Evolutionary conservation across 352 stramenopile species (phyloP), one percentile per base, ranked within the genome.

Genomic region (Phytophthora quininea): DNA sequence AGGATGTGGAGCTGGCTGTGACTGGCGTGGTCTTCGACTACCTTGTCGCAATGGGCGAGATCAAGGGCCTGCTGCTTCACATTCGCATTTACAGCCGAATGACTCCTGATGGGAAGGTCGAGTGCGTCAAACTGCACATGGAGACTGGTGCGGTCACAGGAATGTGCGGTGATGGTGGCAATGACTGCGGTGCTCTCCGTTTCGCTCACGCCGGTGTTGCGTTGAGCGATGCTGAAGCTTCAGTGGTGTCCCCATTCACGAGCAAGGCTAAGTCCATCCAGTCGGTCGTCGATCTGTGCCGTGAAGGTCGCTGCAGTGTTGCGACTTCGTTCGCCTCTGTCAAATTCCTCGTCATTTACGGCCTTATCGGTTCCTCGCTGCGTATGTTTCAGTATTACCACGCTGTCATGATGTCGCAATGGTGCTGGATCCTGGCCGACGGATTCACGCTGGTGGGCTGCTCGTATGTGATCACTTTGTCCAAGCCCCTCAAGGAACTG

Each of bases 261-360:
- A 96, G 84, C 51, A 69, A 84, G 35, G 71, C 84, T 32, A 96
- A 96, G 64, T 77, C 65, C 10, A 88, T 97, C 58, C 71, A 70
- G 24, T 90, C 84, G 32, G 91, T 97, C 29, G 71, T 92, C 5
- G 89, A 97, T 64, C 63, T 98, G 31, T 85, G 91, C 11, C 80
- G 76, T 50, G 92, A 98, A 75, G 92, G 92, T 33, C 85, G 91
- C 8, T 96, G 90, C 76, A 85, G 83, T 51, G 54, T 98, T 27
- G 79, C 91, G 2, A 97, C 89, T 14, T 93, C 90, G 33, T 93
- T 97, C 40, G 80, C 74, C 11, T 82, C 74, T 12, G 85, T 97
- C 66, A 97, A 97, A 69, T 96, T 93, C 59, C 76, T 96, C 49
- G 84, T 97, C 48, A 86, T 97, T 63, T 97, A 97, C 68, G 91